Percentiles rank a stretch among this genome's conserved stretches.
These are phyloP conservation scores for Apiospora aurea DNA, from an alignment of 2,329 filamentous ascomycete species.

Conservation along the genomic window DNA sequence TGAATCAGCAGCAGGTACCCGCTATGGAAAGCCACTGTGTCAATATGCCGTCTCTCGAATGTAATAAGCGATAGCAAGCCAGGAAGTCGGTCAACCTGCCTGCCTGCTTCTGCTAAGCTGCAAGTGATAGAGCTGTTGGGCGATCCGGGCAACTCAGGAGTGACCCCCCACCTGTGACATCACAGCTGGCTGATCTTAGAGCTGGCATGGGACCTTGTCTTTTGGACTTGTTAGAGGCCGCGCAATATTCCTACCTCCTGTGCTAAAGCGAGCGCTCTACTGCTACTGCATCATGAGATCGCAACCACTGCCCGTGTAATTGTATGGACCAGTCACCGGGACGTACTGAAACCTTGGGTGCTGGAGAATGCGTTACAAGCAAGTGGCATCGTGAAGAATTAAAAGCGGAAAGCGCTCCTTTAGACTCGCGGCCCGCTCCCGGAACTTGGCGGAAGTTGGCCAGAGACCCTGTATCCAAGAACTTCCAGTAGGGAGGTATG, in stretches of 20 bases:
- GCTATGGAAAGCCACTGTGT: neutral
- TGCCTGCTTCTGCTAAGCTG: neutral
- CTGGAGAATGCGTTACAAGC: neutral
- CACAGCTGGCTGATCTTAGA: neutral
- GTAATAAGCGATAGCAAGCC: neutral
- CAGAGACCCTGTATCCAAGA: neutral
- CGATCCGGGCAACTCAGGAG: neutral
- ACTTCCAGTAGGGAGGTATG: too few species aligned
- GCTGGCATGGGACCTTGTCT: neutral
- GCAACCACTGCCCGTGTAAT: neutral
- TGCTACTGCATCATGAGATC: neutral
- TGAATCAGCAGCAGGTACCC: neutral
- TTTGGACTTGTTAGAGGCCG: neutral
- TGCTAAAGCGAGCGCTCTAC: neutral
- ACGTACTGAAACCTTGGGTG: neutral
- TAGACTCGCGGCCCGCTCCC: slow-evolving; percentile 15
- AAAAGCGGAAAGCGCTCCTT: neutral
- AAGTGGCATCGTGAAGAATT: neutral
- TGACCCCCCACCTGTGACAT: slow-evolving; percentile 19
- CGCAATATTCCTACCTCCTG: neutral
- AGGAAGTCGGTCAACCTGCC: neutral
- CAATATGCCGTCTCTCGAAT: neutral
- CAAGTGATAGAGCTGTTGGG: neutral
- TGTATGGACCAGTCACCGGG: neutral
- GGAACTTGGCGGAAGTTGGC: neutral